Evolutionary conservation across 2,329 filamentous ascomycete species (phyloP), one percentile per base, ranked within the genome.

Genomic region (Neofusicoccum sp.): DNA sequence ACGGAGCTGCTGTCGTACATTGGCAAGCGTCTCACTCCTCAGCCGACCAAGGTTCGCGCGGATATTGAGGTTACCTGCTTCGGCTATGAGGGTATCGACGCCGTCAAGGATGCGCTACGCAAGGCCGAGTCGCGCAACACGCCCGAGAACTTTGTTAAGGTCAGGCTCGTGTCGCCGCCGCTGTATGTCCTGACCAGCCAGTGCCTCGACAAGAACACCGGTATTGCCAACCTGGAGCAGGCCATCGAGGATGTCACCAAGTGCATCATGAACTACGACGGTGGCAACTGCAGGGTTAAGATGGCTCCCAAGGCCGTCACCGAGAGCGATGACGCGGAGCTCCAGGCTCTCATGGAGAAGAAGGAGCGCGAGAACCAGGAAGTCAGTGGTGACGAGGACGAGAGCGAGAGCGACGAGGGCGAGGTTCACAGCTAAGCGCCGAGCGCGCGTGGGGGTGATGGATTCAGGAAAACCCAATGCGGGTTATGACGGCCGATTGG

Each of bases 271-370:
- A 86, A 87, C 73, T 82, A 78, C 47, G 85, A 89, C 0, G 90
- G 90, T 58, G 95, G 95, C 63, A 87, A 86, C 72, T 89, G 93
- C 72, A 84, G 88, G 44, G 89, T 97, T 69, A 96, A 96, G 86
- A 99, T 99, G 95, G 93, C 95, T 71, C 95, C 95, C 68, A 98
- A 98, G 87, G 95, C 96, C 4, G 95, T 99, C 64, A 99, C 95
- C 1, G 96, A 98, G 84, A 96, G 92, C 76, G 96, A 99, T 71
- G 95, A 99, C 73, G 95, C 93, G 28, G 93, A 97, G 78, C 83
- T 99, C 66, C 92, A 97, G 77, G 95, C 93, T 57, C 85, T 99
- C 66, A 99, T 99, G 95, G 95, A 98, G 84, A 97, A 98, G 88
- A 88, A 90, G 67, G 95, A 96, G 82, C 89, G 91, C 67, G 93